Evolutionary conservation across 2,329 filamentous ascomycete species (phyloP), one percentile per base, ranked within the genome.

Genomic region (Pyrenochaeta sp.): DNA sequence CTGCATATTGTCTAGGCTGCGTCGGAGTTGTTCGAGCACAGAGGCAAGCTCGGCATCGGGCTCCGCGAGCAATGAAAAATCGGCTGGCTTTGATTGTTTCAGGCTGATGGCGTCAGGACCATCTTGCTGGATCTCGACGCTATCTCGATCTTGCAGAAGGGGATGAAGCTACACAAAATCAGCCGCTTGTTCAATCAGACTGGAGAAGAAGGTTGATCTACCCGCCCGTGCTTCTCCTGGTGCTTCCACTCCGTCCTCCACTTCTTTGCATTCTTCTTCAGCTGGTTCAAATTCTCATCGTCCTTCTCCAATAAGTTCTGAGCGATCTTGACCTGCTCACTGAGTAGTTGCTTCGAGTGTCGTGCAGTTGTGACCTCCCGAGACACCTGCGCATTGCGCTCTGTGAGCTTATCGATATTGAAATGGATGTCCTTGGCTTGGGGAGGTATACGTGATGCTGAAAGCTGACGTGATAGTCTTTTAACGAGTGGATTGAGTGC

Each of bases 381-480:
- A 77, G 77, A 67, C 33, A 71, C 49, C 23, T 71, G 58, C 27
- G 70, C 68, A 56, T 85, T 85, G n/a, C 82, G 82, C 63, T 87
- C 83, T 7, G 88, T 77, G 12, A 87, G 82, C 62, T 81, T 83
- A 68, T 91, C 88, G 58, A 87, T 87, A 64, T 89, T 83, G 41
- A 91, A 84, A 44, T 85, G 80, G 14, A 80, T 77, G 7, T 77
- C 79, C 46, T 74, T 74, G 36, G 75, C 75, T 2, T 82, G 79
- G 0, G 85, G 85, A 1, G 89, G 89, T 67, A 91, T 90, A n/a
- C 87, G 87, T 45, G 90, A 78, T 30, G 81, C 82, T 14, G 79
- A 73, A 5, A 91, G 75, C 65, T 87, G 88, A 42, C 78, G 81
- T 31, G 82, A 75, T 30, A 91, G 78, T 45, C 82, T 82, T 35